Evolutionary conservation across 2,329 filamentous ascomycete species (phyloP).

Genomic region (Aspergillus sp.): DNA sequence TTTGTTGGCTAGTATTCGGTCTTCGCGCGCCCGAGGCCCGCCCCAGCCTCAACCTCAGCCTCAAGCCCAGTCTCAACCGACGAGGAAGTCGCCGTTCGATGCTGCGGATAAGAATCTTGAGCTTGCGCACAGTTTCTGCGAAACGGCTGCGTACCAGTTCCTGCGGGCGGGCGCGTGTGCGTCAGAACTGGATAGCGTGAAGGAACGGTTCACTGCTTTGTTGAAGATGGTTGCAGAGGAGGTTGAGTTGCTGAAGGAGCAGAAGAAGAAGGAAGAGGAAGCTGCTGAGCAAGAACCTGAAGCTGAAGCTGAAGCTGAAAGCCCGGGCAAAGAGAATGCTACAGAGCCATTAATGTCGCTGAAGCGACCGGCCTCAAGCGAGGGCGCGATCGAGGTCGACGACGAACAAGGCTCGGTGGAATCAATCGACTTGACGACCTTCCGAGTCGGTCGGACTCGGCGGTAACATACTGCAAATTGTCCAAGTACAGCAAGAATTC

Average conservation of each 20-base stretch:
- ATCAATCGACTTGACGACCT: constrained; percentile 20
- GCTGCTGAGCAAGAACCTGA: constrained; percentile 20
- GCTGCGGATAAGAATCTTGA: constrained; percentile 76
- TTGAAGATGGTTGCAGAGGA: constrained; percentile 62
- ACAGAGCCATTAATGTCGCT: not conserved
- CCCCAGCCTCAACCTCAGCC: constrained; percentile 49
- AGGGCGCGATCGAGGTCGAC: constrained; percentile 20
- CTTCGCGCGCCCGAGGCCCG: constrained; percentile 21
- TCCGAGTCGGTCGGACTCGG: constrained; percentile 18
- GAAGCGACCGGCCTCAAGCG: constrained; percentile 6
- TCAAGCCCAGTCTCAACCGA: constrained; percentile 49
- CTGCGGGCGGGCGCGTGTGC: constrained; percentile 82
- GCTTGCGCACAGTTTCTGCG: constrained; percentile 75
- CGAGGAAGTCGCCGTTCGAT: constrained; percentile 63
- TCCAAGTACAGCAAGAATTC: not conserved
- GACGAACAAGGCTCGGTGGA: constrained; percentile 18
- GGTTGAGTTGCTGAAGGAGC: constrained; percentile 55
- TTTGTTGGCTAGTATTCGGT: constrained; percentile 26
- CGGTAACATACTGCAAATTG: not conserved
- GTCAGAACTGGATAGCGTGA: constrained; percentile 71
- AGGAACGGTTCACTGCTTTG: constrained; percentile 64
- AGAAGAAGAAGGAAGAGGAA: constrained; percentile 42
- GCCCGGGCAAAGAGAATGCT: not conserved
- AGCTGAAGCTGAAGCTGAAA: not conserved
- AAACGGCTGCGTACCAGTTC: constrained; percentile 84